Evolutionary conservation across 768 basidiomycete genomes (phyloP).

Genomic region (Boletus subcaerulescens): DNA sequence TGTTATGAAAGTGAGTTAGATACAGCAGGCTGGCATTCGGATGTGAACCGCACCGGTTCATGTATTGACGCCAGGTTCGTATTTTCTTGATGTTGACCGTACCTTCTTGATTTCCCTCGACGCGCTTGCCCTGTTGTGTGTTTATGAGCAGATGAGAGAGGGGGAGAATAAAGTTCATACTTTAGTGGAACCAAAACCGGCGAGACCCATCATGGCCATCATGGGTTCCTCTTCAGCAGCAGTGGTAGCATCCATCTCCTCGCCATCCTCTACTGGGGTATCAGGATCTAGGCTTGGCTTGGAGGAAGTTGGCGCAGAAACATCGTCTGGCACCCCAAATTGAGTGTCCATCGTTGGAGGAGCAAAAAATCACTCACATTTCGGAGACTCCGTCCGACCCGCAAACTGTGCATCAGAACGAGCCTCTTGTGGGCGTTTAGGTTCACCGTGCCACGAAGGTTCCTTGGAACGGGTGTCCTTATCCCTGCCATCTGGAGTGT

Average conservation of each 20-base stretch:
- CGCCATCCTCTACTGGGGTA: slow-evolving; percentile 45
- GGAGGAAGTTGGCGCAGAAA: slow-evolving; percentile 8
- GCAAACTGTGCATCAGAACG: slow-evolving; percentile 11
- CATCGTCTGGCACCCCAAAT: slow-evolving; percentile 2
- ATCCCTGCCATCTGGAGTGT: slow-evolving; percentile 34
- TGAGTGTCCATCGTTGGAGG: not conserved
- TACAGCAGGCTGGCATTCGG: not conserved
- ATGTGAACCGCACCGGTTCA: slow-evolving; percentile 72
- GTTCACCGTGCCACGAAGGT: slow-evolving; percentile 21
- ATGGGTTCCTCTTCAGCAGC: slow-evolving; percentile 77
- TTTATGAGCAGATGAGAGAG: not conserved
- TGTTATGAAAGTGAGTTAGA: slow-evolving; percentile 28
- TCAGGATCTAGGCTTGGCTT: slow-evolving; percentile 42
- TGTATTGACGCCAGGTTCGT: slow-evolving; percentile 95
- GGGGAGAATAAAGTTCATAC: slow-evolving; percentile 36
- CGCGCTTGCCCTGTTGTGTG: slow-evolving; percentile 62
- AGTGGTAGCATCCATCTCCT: slow-evolving; percentile 51
- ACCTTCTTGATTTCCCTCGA: slow-evolving; percentile 82
- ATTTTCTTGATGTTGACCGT: slow-evolving; percentile 67
- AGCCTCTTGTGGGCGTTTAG: slow-evolving; percentile 18
- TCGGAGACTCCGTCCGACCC: slow-evolving; percentile 10
- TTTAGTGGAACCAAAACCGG: slow-evolving; percentile 88
- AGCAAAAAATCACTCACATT: slow-evolving; percentile 11
- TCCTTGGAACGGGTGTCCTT: slow-evolving; percentile 27
- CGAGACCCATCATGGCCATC: slow-evolving; percentile 88